phyloP scores from a whole-genome alignment of 805 yeast genomes.

The Nakazawaea molendinolei region DNA sequence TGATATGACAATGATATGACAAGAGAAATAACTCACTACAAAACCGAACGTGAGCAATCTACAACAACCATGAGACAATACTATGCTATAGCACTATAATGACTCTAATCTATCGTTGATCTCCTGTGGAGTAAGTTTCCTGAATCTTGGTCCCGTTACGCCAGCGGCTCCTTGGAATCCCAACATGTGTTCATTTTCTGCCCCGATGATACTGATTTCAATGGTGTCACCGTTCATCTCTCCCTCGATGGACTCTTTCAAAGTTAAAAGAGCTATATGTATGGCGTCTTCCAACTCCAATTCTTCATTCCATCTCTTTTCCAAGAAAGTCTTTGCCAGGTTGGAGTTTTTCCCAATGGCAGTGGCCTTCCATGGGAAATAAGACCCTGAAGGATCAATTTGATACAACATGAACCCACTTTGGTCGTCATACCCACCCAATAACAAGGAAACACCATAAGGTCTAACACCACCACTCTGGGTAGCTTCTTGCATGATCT shows the following conservation, averaged over 20 bases:
- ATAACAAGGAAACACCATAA: conserved; percentile 90
- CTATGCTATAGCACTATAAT: conserved; percentile 36
- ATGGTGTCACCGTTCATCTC: conserved; percentile 96
- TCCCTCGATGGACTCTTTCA: conserved; percentile 96
- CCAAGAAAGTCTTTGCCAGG: conserved; percentile 95
- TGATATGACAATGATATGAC: too few relatives aligned
- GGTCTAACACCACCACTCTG: conserved; percentile 99
- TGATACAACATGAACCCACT: conserved; percentile 78
- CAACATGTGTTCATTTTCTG: conserved; percentile 69
- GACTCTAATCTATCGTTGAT: conserved; percentile 94
- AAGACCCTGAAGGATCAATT: conserved; percentile 97
- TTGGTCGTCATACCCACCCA: conserved; percentile 85
- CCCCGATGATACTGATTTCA: conserved; percentile 84
- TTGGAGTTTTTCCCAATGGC: conserved; percentile 95
- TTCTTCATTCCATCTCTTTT: conserved; percentile 97
- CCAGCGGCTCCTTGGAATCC: conserved; percentile 80
- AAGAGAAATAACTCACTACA: too few relatives aligned
- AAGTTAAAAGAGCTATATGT: conserved; percentile 88
- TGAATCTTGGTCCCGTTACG: conserved; percentile 84
- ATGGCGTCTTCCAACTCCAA: conserved; percentile 96
- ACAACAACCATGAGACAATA: too few relatives aligned
- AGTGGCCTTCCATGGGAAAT: conserved; percentile 99
- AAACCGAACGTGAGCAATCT: too few relatives aligned
- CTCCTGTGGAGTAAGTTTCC: conserved; percentile 80
- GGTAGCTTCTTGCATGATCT: conserved; percentile 97